Base-by-base conservation (phyloP, 2,329 filamentous ascomycete genomes). In the Ophiostoma triangulosporum region DNA sequence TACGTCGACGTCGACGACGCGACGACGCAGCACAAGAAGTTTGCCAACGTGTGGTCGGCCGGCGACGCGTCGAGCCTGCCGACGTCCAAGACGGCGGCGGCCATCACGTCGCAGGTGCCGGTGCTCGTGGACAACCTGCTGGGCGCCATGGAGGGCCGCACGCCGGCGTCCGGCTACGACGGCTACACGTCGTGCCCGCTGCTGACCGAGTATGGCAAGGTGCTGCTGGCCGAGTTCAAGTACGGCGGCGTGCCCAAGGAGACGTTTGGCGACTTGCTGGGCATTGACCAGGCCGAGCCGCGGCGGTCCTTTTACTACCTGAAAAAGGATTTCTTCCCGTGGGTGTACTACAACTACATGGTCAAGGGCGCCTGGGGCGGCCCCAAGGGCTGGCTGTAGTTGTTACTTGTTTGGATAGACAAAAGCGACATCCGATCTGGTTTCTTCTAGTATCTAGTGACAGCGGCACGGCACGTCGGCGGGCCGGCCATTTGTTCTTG, bases 11-110 rank as follows among this genome's bases (percentile, higher is more conserved):
- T 81, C 0, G 70, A 80, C 59, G 68, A 76, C 33, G 64, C 60
- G 52, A 80, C 73, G 9, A 70, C 72, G 12, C 75, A 68, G 14
- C 76, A 80, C 65, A 74, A 69, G 56, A 76, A 70, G 59, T 80
- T 68, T 60, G 56, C 65, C 58, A 81, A 81, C 51, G 72, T 81
- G 52, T 81, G 77, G 77, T 78, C 76, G 4, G 69, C 70, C 0
- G 78, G 78, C 14, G 78, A 81, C 56, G 78, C 77, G 0, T 77
- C 77, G n/a, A 77, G 71, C 48, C 63, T 81, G 50, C 77, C 77
- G 1, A 81, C 76, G 0, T 76, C 64, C 62, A 73, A 73, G 64
- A 73, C 70, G 8, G 69, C 70, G 0, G 70, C 70, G 7, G 70
- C 70, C 35, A 68, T 73, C 59, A 68, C 70, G 1, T 63, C 70